Evolutionary conservation across 257 asterid genomes (phyloP), one percentile per base, ranked within the genome.

Genomic region (Solanum acaule): DNA sequence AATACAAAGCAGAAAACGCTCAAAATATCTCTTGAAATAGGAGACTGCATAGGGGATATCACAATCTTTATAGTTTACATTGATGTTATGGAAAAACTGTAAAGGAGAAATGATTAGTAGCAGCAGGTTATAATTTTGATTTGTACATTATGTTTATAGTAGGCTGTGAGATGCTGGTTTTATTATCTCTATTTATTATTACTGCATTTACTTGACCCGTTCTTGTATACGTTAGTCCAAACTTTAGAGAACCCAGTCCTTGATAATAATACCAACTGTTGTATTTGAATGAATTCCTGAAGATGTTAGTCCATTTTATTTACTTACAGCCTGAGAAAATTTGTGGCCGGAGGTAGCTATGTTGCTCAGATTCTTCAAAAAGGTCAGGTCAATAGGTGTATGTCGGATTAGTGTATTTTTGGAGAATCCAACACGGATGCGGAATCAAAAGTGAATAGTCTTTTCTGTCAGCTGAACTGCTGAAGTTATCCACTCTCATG

Each of bases 1-100:
- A 92, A 86, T 81, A 90, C 73, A 95, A 93, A 92, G 87, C 94
- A 59, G 95, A 93, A 88, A 90, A 91, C 84, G 90, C 92, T 18
- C 87, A 92, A 91, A 84, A 90, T 84, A 91, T 83, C 85, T 25
- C 89, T 42, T 87, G 91, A 92, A 16, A 27, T 37, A n/a, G 63
- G 65, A 16, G 65, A 81, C 35, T 81, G 29, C 86, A 18, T 81
- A 46, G 42, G 40, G 40, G 29, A 81, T 18, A 29, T 81, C 23
- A 29, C 20, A 46, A 16, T 81, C 86, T 81, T 81, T 46, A 16
- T 46, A 46, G 68, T 81, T 81, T 46, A 46, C 67, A 31, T 9
- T 38, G 44, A 38, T 38, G 44, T 38, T 38, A 38, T 9, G 9
- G 0, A 38, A 38, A 38, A 38, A 9, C 44, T 38, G 44, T 85